Evolutionary conservation across 768 basidiomycete species (phyloP).

Genomic region (Rhizopogon vulgaris): DNA sequence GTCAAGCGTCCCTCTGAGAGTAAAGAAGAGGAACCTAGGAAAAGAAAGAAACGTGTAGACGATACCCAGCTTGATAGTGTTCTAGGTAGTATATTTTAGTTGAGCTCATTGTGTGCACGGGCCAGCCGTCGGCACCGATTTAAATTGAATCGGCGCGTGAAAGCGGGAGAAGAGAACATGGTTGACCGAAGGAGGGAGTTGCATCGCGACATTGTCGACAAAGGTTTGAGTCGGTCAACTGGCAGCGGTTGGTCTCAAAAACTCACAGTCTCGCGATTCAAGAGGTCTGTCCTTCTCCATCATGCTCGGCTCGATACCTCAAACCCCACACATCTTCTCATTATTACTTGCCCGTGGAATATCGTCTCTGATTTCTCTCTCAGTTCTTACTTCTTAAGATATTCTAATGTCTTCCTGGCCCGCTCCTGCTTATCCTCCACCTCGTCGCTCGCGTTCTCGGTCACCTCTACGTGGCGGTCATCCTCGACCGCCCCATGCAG

Average conservation of each 20-base stretch:
- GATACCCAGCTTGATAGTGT: conserved; percentile 33
- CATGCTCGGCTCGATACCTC: conserved; percentile 75
- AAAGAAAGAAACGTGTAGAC: conserved; percentile 9
- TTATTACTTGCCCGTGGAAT: conserved; percentile 44
- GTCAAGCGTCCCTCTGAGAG: conserved; percentile 9
- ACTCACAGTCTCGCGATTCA: conserved; percentile 44
- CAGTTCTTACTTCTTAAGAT: conserved; percentile 27
- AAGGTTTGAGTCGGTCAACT: conserved; percentile 30
- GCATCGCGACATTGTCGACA: conserved; percentile 54
- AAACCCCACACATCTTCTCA: conserved; percentile 52
- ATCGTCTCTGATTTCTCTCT: conserved; percentile 46
- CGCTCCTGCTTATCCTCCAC: conserved; percentile 59
- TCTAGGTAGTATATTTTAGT: conserved; percentile 49
- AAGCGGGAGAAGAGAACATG: conserved; percentile 12
- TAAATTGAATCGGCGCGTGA: conserved; percentile 20
- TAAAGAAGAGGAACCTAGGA: conserved; percentile 6
- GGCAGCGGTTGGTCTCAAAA: conserved; percentile 26
- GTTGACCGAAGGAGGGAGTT: conserved; percentile 16
- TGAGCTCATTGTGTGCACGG: conserved; percentile 7
- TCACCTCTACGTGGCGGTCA: conserved; percentile 56
- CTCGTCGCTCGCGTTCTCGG: conserved; percentile 79
- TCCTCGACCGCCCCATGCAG: conserved; percentile 50
- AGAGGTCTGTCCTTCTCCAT: conserved; percentile 88
- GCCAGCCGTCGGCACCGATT: conserved; percentile 5
- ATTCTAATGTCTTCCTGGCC: conserved; percentile 74